Evolutionary conservation across 2,329 filamentous ascomycete genomes (phyloP).

Genomic region (Cytospora mali): DNA sequence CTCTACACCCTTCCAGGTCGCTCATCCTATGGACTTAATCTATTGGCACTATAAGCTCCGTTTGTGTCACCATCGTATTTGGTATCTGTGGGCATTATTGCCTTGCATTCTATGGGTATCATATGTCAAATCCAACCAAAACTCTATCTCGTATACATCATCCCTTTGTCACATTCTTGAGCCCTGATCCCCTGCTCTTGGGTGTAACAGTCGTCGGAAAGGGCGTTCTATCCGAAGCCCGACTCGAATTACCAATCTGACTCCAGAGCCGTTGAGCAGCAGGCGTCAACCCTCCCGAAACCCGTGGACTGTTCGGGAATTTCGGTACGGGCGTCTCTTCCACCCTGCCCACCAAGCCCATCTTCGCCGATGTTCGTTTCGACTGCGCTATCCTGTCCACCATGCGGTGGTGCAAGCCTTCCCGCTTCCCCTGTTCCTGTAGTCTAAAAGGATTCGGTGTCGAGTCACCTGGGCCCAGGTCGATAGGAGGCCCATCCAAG

Average conservation of each 20-base stretch:
- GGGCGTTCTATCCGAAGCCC: constrained; percentile 41
- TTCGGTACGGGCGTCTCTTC: constrained; percentile 66
- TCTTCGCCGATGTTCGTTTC: constrained; percentile 64
- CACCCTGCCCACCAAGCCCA: constrained; percentile 62
- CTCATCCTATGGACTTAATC: too few species aligned
- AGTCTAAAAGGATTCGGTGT: constrained; percentile 81
- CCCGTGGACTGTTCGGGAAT: constrained; percentile 67
- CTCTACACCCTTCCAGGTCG: background rate
- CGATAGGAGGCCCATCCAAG: constrained; percentile 46
- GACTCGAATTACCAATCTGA: constrained; percentile 53
- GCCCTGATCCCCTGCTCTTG: constrained; percentile 39
- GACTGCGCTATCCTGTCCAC: constrained; percentile 78
- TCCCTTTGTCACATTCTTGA: constrained; percentile 40
- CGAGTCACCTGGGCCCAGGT: constrained; percentile 62
- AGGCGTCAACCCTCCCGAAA: constrained; percentile 65
- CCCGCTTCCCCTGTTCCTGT: constrained; percentile 71
- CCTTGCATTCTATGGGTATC: constrained; percentile 25
- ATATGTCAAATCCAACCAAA: constrained; percentile 5
- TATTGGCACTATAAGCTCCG: too few species aligned
- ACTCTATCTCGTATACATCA: constrained; percentile 5
- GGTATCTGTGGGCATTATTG: background rate
- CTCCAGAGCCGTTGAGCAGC: constrained; percentile 71
- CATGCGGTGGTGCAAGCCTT: constrained; percentile 82
- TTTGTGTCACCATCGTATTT: background rate
- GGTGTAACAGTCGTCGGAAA: constrained; percentile 47